Percentiles rank a stretch among this genome's conserved stretches.
Evolutionary conservation across 2,329 filamentous ascomycete genomes (phyloP).

Genomic region (Ophiocordyceps camponoti-rufipedis): DNA sequence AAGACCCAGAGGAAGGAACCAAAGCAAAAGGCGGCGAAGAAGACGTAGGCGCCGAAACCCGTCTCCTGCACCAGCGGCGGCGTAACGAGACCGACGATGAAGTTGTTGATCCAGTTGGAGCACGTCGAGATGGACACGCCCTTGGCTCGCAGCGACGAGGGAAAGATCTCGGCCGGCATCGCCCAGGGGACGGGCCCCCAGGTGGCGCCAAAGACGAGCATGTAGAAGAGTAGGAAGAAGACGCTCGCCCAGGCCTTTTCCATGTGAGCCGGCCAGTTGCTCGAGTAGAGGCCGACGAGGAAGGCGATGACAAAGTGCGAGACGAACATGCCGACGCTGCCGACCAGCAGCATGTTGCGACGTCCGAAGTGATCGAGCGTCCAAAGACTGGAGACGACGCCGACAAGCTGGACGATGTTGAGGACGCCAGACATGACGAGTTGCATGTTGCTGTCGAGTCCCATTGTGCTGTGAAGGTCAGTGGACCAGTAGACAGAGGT

Average conservation of each 20-base stretch:
- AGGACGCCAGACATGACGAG: slow-evolving; percentile 14
- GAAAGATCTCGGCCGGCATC: slow-evolving; percentile 39
- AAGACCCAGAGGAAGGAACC: slow-evolving; percentile 32
- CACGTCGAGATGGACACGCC: slow-evolving; percentile 41
- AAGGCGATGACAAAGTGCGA: slow-evolving; percentile 9
- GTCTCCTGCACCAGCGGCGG: slow-evolving; percentile 38
- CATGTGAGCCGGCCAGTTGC: slow-evolving; percentile 8
- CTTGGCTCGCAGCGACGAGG: slow-evolving; percentile 40
- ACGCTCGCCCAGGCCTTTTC: slow-evolving; percentile 11
- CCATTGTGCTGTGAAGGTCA: slow-evolving; percentile 19
- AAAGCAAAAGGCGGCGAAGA: slow-evolving; percentile 40
- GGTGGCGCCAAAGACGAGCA: slow-evolving; percentile 37
- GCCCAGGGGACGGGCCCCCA: slow-evolving; percentile 36
- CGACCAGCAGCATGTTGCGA: slow-evolving; percentile 8
- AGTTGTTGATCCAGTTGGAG: slow-evolving; percentile 45
- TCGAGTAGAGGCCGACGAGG: slow-evolving; percentile 8
- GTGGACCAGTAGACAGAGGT: not conserved
- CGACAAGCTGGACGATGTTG: slow-evolving; percentile 13
- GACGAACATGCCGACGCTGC: slow-evolving; percentile 10
- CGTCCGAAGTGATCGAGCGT: slow-evolving; percentile 15
- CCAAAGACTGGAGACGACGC: slow-evolving; percentile 24
- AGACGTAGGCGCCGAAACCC: slow-evolving; percentile 32
- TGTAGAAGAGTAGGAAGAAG: slow-evolving; percentile 28
- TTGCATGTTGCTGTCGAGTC: slow-evolving; percentile 19
- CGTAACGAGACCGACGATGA: slow-evolving; percentile 40